Percentiles rank a stretch among this genome's conserved stretches.
Evolutionary conservation across 257 asterid species (phyloP).

Genomic region (Solanum etuberosum): DNA sequence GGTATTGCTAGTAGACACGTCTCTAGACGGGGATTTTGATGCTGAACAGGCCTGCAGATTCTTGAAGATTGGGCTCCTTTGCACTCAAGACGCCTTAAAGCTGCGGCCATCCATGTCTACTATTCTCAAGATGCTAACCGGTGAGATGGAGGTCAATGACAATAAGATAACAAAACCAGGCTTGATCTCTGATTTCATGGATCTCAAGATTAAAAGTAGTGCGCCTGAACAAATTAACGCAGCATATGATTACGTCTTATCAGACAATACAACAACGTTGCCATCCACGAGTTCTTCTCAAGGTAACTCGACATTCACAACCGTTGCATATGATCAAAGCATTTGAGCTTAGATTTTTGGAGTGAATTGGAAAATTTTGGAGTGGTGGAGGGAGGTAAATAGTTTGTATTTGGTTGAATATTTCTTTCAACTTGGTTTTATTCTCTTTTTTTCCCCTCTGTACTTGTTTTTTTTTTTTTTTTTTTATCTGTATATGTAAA

Average conservation of each 20-base stretch:
- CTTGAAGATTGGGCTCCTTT: constrained; percentile 77
- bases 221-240: constrained; percentile 9
- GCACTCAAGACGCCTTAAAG: constrained; percentile 81
- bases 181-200: constrained; percentile 85
- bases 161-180: constrained; percentile 66
- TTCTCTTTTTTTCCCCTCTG: neutral
- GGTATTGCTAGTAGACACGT: constrained; percentile 54
- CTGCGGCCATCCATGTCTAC: constrained; percentile 88
- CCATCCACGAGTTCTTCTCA: constrained; percentile 42
- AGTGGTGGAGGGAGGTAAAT: neutral
- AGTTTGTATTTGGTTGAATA: neutral
- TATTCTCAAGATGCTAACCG: constrained; percentile 63
- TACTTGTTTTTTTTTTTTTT: neutral
- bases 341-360: neutral
- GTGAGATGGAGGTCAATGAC: constrained; percentile 35
- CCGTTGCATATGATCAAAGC: constrained; percentile 8
- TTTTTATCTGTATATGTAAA: neutral
- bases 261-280: constrained; percentile 37
- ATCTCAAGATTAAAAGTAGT: constrained; percentile 46
- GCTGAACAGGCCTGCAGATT: constrained; percentile 74
- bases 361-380: neutral
- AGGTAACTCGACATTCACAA: constrained; percentile 38
- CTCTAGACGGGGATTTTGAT: constrained; percentile 61
- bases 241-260: constrained; percentile 24
- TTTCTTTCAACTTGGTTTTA: neutral